Evolutionary conservation across 2,329 filamentous ascomycete genomes (phyloP).

Genomic region (Neonectria hederae): DNA sequence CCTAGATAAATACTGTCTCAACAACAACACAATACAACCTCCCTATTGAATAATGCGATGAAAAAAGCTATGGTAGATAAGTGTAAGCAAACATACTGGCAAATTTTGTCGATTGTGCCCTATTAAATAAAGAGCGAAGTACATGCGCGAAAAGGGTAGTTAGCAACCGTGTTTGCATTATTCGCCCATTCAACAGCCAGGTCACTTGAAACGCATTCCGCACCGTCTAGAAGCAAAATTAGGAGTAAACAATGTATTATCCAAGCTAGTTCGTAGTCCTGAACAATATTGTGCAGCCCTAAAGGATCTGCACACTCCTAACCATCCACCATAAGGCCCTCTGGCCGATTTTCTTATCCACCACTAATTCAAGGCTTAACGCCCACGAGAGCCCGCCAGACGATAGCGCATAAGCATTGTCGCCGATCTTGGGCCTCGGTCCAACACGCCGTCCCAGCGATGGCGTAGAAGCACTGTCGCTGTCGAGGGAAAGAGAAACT

Average conservation of each 20-base stretch:
- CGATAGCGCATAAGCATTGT: slow-evolving; percentile 67
- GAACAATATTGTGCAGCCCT: slow-evolving; percentile 2
- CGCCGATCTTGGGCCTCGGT: slow-evolving; percentile 56
- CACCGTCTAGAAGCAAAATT: not conserved
- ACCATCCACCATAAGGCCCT: not conserved
- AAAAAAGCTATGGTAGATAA: not conserved
- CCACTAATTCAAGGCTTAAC: slow-evolving; percentile 43
- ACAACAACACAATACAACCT: not conserved
- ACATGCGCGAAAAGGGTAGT: no score
- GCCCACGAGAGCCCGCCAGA: slow-evolving; percentile 58
- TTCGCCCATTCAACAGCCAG: not conserved
- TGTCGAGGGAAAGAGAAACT: slow-evolving; percentile 55
- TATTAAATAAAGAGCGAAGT: no score
- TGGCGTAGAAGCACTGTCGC: slow-evolving; percentile 66
- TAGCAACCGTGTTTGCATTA: no score
- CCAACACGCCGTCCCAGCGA: slow-evolving; percentile 64
- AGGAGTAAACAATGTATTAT: slow-evolving; percentile 28
- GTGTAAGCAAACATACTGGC: no score
- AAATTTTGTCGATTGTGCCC: no score
- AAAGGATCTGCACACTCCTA: slow-evolving; percentile 2
- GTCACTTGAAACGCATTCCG: not conserved
- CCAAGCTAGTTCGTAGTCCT: slow-evolving; percentile 14
- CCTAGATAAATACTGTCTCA: not conserved
- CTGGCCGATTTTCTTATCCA: not conserved
- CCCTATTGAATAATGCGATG: not conserved